Percentiles rank a stretch among this genome's conserved stretches.
Conservation (phyloP, 805 yeast species). For the Nakazawaea siamensis region DNA sequence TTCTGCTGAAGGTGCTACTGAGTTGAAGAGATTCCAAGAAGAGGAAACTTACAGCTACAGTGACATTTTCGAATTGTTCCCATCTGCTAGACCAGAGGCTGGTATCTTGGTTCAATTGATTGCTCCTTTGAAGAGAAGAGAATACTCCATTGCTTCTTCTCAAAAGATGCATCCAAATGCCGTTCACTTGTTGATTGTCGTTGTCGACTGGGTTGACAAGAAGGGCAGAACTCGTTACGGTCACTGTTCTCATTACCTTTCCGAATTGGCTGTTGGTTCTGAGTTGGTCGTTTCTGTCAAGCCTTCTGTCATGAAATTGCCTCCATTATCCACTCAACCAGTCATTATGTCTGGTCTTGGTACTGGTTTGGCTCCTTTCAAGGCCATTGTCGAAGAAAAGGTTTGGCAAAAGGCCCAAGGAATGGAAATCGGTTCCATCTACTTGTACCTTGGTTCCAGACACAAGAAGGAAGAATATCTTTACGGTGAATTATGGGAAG, state of each 20-base stretch:
- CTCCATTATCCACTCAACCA: slow-evolving; percentile 80
- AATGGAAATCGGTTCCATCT: slow-evolving; percentile 78
- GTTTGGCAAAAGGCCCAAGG: slow-evolving; percentile 91
- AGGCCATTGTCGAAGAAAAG: slow-evolving; percentile 94
- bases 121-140: slow-evolving; percentile 91
- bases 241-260: slow-evolving; percentile 86
- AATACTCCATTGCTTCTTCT: slow-evolving; percentile 94
- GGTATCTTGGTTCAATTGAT: slow-evolving; percentile 64
- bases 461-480: slow-evolving; percentile 92
- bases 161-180: slow-evolving; percentile 88
- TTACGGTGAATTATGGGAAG: slow-evolving; percentile 97
- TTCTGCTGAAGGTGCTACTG: slow-evolving; percentile 75
- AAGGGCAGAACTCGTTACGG: slow-evolving; percentile 84
- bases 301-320: slow-evolving; percentile 95
- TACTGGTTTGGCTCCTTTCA: slow-evolving; percentile 97
- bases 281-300: slow-evolving; percentile 91
- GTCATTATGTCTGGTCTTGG: slow-evolving; percentile 96
- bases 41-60: slow-evolving; percentile 74
- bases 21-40: slow-evolving; percentile 78
- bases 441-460: slow-evolving; percentile 86
- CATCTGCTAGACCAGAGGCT: slow-evolving; percentile 72
- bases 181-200: slow-evolving; percentile 86
- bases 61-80: slow-evolving; percentile 73
- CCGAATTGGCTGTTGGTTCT: slow-evolving; percentile 70
- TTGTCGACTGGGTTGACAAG: slow-evolving; percentile 90